Percentiles rank a stretch among this genome's conserved stretches.
Evolutionary conservation across 768 basidiomycete species (phyloP).

Genomic region (Leucocoprinus birnbaumii): DNA sequence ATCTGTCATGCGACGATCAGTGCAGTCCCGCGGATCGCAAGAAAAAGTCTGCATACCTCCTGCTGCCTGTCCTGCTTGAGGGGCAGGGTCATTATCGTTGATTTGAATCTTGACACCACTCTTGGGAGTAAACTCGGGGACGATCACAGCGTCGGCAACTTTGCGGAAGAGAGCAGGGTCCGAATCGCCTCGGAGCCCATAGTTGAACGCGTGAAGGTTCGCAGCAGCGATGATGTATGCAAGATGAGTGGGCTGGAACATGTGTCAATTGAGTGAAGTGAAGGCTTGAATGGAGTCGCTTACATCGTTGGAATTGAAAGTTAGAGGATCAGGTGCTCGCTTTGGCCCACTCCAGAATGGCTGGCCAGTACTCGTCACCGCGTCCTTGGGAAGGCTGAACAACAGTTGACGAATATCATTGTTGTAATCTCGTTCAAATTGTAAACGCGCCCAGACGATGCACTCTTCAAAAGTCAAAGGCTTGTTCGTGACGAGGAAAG

Average conservation of each 20-base stretch:
- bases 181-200: slow-evolving; percentile 88
- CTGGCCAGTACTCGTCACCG: slow-evolving; percentile 85
- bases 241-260: slow-evolving; percentile 74
- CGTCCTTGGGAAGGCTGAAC: slow-evolving; percentile 93
- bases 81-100: slow-evolving; percentile 86
- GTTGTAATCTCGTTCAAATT: slow-evolving; percentile 93
- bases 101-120: slow-evolving; percentile 92
- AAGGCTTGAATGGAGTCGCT: slow-evolving; percentile 22
- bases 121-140: slow-evolving; percentile 92
- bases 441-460: slow-evolving; percentile 92
- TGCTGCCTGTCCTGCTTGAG: slow-evolving; percentile 41
- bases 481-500: slow-evolving; percentile 88
- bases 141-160: slow-evolving; percentile 75
- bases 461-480: slow-evolving; percentile 97
- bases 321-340: slow-evolving; percentile 88
- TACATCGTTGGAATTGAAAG: slow-evolving; percentile 86
- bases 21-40: too few relatives aligned
- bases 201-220: slow-evolving; percentile 97
- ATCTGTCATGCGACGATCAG: slow-evolving; percentile 30
- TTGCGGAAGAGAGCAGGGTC: slow-evolving; percentile 81
- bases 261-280: slow-evolving; percentile 11
- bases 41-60: slow-evolving; percentile 26
- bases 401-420: slow-evolving; percentile 92
- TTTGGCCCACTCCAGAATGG: slow-evolving; percentile 99
- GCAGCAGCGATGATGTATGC: slow-evolving; percentile 90